A percentile compares a stretch with the other conserved stretches of the same genome.
phyloP scores from a whole-genome alignment of 805 yeast genomes.

The Jamesozyma lodderae region DNA sequence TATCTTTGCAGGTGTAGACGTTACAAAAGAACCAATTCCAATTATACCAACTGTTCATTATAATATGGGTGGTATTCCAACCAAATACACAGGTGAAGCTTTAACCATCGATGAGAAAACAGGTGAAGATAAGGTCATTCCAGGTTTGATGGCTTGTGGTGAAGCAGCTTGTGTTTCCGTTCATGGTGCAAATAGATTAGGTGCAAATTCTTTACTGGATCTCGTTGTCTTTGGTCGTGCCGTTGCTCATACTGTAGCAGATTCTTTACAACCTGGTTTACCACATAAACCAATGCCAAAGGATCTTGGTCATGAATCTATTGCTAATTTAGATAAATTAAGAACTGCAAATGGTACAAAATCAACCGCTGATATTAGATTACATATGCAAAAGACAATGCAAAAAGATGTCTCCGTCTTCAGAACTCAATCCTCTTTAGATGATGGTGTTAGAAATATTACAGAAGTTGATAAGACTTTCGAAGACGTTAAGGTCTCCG shows the following conservation, averaged over 20 bases:
- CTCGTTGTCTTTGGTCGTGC: conserved; percentile 98
- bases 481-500: conserved; percentile 73
- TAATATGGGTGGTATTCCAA: conserved; percentile 99
- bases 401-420: conserved; percentile 95
- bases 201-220: conserved; percentile 95
- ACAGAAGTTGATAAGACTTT: conserved; percentile 65
- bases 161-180: conserved; percentile 99
- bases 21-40: conserved; percentile 98
- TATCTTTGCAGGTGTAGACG: conserved; percentile 98
- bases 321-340: conserved; percentile 79
- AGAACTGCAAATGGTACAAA: conserved; percentile 79
- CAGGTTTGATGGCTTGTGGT: conserved; percentile 95
- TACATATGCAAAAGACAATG: conserved; percentile 91
- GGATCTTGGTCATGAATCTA: conserved; percentile 81
- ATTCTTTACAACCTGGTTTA: conserved; percentile 75
- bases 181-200: conserved; percentile 98
- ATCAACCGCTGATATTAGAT: conserved; percentile 81
- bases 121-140: conserved; percentile 86
- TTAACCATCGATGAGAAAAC: conserved; percentile 64
- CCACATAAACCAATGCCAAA: conserved; percentile 78
- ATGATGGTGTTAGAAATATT: conserved; percentile 81
- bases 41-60: conserved; percentile 97
- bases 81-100: conserved; percentile 95
- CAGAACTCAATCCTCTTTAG: conserved; percentile 86
- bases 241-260: conserved; percentile 85